Evolutionary conservation across 352 stramenopile species (phyloP), one percentile per base, ranked within the genome.

Genomic region (Sclerospora graminicola): DNA sequence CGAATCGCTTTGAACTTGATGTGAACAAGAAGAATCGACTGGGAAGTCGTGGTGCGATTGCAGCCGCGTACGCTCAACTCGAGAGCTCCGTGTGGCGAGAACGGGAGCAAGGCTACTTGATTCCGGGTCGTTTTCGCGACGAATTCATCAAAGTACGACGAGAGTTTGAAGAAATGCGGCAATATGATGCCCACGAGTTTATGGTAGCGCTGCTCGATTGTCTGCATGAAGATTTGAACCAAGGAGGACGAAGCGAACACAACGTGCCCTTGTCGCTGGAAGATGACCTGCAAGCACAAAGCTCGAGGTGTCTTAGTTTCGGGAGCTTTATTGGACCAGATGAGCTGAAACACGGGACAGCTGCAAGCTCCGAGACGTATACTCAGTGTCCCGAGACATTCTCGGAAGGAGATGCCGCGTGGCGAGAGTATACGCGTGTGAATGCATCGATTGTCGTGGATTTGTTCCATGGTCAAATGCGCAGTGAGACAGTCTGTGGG

Each of bases 191-290:
- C 14, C 95, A 98, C 63, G 81, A 93, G 41, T 89, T 90, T 36
- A 97, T 98, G 66, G 84, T 91, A 21, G 97, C 96, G 33, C 61
- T 99, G 4, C 80, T 99, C 5, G 96, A 99, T 70, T 95, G 95
- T 45, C 60, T 99, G 1, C 96, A 99, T 64, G 96, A 99, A 67
- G 96, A 99, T 61, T 62, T 98, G 24, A 99, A 99, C 61, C 73
- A 87, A 21, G 77, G 96, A 6, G 4, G 21, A 7, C 21, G 21
- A 3, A 26, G 4, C 21, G 4, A 26, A 3, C 21, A 26, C 21
- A 3, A 26, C 1, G 41, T 33, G 35, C 36, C 8, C 30, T 55
- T 15, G 4, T 34, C 33, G 33, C 47, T 10, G 8, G 11, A 4
- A 14, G 49, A 68, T 2, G 45, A 57, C 49, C 19, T 5, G 10